Percentiles rank a stretch among this genome's conserved stretches.
phyloP scores from a whole-genome alignment of 371 early-diverging fungal genomes.

The Lichtheimia hyalospora region DNA sequence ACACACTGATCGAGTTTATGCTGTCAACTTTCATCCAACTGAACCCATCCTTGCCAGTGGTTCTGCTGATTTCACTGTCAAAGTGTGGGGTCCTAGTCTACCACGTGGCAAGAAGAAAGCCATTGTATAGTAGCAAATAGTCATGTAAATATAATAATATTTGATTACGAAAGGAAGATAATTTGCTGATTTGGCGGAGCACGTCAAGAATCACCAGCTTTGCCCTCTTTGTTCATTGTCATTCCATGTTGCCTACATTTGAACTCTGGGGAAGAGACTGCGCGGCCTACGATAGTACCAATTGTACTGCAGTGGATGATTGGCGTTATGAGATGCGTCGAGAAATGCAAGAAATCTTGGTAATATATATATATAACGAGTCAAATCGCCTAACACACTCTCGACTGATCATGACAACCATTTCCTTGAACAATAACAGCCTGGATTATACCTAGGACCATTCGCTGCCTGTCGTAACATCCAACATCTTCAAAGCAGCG shows the following conservation, averaged over 20 bases:
- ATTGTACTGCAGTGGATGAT: conserved; percentile 39
- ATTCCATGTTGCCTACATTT: not conserved
- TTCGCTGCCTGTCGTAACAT: conserved; percentile 67
- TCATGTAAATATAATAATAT: no score
- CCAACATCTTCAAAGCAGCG: conserved; percentile 44
- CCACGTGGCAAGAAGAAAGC: conserved; percentile 50
- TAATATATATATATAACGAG: conserved; percentile 6
- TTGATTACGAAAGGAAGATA: no score
- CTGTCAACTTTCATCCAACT: conserved; percentile 80
- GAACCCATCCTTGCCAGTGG: conserved; percentile 81
- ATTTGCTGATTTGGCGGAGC: no score
- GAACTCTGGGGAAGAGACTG: not conserved
- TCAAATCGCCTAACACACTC: not conserved
- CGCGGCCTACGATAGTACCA: not conserved
- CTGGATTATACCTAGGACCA: conserved; percentile 79
- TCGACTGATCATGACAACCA: not conserved
- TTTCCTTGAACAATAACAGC: conserved; percentile 28
- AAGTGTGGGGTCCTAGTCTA: conserved; percentile 71
- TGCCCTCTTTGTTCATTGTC: not conserved
- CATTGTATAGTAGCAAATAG: conserved; percentile 35
- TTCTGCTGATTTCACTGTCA: conserved; percentile 83
- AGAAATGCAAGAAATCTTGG: conserved; percentile 82
- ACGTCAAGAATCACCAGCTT: no score
- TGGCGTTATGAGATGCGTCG: conserved; percentile 82
- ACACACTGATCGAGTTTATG: conserved; percentile 85